Base-by-base conservation (phyloP, 495 filamentous ascomycete species). In the Tetracladium marchalianum region DNA sequence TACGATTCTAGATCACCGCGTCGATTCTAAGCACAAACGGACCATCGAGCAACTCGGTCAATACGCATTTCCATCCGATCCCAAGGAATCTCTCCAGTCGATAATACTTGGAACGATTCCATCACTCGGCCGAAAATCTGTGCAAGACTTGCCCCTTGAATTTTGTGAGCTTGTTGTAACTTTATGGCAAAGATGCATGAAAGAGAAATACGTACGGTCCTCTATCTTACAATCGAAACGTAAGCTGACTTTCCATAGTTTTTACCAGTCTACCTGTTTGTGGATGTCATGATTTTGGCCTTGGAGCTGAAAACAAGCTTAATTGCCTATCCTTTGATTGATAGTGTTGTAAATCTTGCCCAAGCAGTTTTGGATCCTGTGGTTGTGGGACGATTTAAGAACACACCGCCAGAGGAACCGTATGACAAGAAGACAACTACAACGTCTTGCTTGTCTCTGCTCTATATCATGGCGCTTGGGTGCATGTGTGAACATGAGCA, bases 121-220 rank as follows among this genome's bases (percentile, higher is more conserved):
- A 18, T 13, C 22, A 8, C 35, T 56, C 11, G 51, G 53, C 6
- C 22, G 36, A 18, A 51, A 50, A 37, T 17, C 44, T 34, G 17
- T 39, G 11, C 46, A 43, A 22, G 49, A 49, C 27, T 45, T 59
- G 16, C 44, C 53, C 0, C 39, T 53, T 22, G 50, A 54, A 5
- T 56, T 59, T 31, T 56, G 53, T 36, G 47, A 56, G 18, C 33
- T 59, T 35, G 31, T 59, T 4, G 50, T 59, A 11, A 51, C 44
- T 2, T n/a, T 59, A 18, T 59, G 56, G 56, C 19, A 35, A 16
- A 51, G 41, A 32, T 59, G 53, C 41, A 27, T 53, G 11, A 42
- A 51, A 19, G 56, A 56, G 34, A 43, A 51, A 51, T 56, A 56
- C 47, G 52, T 59, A 45, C 15, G 47, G 6, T 11, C 11, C 11